Percentiles rank a stretch among this genome's conserved stretches.
These are phyloP conservation scores for Candida tropicalis DNA, from an alignment of 1,139 yeast species.

Conservation along the genomic window DNA sequence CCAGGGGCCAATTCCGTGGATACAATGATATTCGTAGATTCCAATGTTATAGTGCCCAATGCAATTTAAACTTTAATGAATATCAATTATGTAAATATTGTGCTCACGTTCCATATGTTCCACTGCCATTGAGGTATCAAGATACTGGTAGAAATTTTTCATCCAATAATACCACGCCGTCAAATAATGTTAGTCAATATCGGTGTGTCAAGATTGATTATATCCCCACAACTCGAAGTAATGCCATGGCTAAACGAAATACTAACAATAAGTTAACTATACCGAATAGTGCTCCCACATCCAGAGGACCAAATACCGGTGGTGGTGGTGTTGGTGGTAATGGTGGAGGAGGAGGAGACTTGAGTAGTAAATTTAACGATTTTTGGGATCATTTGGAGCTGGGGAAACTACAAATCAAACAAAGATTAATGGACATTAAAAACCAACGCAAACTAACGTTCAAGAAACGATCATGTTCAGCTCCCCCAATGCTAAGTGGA, in stretches of 20 bases:
- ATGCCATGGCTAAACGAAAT: conserved; percentile 9
- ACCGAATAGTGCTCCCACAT: conserved; percentile 3
- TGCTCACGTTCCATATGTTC: conserved; percentile 24
- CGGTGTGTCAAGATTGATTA: conserved; percentile 9
- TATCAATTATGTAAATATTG: conserved; percentile 24
- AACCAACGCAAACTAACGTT: conserved; percentile 9
- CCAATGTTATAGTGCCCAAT: conserved; percentile 14
- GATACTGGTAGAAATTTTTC: background rate
- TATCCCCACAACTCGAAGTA: conserved; percentile 9
- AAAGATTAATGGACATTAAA: conserved; percentile 13
- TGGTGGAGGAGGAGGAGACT: conserved; percentile 9
- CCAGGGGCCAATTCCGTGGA: conserved; percentile 18
- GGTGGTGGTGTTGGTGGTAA: background rate
- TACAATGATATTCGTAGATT: conserved; percentile 17
- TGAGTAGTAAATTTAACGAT: conserved; percentile 13
- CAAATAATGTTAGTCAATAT: background rate
- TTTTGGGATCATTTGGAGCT: conserved; percentile 17
- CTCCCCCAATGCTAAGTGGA: background rate
- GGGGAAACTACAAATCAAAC: conserved; percentile 15
- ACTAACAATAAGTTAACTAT: conserved; percentile 3
- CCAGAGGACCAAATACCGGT: conserved; percentile 1
- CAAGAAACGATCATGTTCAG: conserved; percentile 8
- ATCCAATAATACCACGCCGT: background rate
- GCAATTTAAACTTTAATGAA: conserved; percentile 14
- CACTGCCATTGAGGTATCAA: conserved; percentile 23